A percentile compares a stretch with the other conserved stretches of the same genome.
These are phyloP conservation scores for Candida bentonensis DNA, from an alignment of 805 yeast species.

Conservation along the genomic window DNA sequence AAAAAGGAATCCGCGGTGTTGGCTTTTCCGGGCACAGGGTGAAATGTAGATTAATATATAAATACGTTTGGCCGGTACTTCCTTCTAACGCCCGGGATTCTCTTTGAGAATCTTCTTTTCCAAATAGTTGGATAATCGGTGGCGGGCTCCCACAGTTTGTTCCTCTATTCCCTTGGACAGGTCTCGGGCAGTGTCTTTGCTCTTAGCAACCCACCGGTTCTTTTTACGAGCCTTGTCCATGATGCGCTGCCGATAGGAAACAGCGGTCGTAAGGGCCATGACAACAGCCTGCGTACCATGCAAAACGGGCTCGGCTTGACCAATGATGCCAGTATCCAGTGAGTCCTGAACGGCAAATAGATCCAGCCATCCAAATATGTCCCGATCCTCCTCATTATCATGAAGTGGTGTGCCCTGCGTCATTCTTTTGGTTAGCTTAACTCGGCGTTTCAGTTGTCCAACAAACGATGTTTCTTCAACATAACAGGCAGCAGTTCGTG, in stretches of 20 bases:
- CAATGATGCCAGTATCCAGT: not conserved
- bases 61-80: too few relatives aligned
- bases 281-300: not conserved
- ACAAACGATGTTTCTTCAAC: not conserved
- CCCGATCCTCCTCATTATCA: constrained; percentile 1
- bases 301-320: not conserved
- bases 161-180: too few relatives aligned
- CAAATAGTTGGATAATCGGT: too few relatives aligned
- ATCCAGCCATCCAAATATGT: not conserved
- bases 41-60: too few relatives aligned
- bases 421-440: not conserved
- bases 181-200: not conserved
- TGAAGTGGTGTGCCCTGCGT: not conserved
- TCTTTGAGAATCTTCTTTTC: too few relatives aligned
- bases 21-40: too few relatives aligned
- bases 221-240: not conserved
- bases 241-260: not conserved
- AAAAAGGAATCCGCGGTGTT: too few relatives aligned
- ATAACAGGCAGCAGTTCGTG: not conserved
- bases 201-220: not conserved
- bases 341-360: not conserved
- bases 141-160: too few relatives aligned
- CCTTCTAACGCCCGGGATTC: too few relatives aligned
- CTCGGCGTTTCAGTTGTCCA: not conserved
- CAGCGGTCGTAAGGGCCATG: not conserved